phyloP scores from a whole-genome alignment of 805 yeast genomes.

The Candida silvatica region DNA sequence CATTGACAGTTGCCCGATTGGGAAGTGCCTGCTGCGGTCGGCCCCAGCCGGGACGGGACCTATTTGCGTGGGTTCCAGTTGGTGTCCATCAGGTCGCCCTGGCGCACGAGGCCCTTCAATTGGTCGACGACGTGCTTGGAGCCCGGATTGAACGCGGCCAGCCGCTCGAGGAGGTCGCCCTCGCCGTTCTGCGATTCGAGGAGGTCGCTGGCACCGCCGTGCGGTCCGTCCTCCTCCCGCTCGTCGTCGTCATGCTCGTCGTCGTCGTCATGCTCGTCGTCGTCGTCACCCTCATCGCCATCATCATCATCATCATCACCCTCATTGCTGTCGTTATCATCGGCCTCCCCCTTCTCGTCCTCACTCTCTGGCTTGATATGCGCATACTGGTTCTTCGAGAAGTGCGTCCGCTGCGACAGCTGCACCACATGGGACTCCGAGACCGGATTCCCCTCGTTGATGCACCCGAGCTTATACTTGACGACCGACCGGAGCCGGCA shows the following conservation, averaged over 20 bases:
- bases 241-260: constrained; percentile 9
- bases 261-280: constrained; percentile 19
- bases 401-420: constrained; percentile 30
- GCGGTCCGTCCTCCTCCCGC: constrained; percentile 17
- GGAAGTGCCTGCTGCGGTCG: too few relatives aligned
- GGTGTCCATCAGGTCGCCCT: constrained; percentile 14
- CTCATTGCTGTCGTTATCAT: constrained; percentile 3
- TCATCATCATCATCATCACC: constrained; percentile 28
- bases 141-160: constrained; percentile 28
- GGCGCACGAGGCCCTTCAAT: constrained; percentile 18
- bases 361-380: constrained; percentile 5
- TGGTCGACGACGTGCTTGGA: constrained; percentile 20
- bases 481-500: constrained; percentile 59
- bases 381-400: constrained; percentile 15
- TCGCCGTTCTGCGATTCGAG: constrained; percentile 11
- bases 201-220: constrained; percentile 6
- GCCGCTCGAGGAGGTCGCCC: constrained; percentile 26
- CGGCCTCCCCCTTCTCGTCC: constrained; percentile 6
- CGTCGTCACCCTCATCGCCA: constrained; percentile 23
- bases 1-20: too few relatives aligned
- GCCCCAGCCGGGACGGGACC: too few relatives aligned
- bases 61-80: neutral
- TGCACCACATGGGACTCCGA: constrained; percentile 33
- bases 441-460: constrained; percentile 43
- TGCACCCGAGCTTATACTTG: constrained; percentile 59